Evolutionary conservation across 805 yeast species (phyloP), one percentile per base, ranked within the genome.

Genomic region (Myxozyma sirexii): DNA sequence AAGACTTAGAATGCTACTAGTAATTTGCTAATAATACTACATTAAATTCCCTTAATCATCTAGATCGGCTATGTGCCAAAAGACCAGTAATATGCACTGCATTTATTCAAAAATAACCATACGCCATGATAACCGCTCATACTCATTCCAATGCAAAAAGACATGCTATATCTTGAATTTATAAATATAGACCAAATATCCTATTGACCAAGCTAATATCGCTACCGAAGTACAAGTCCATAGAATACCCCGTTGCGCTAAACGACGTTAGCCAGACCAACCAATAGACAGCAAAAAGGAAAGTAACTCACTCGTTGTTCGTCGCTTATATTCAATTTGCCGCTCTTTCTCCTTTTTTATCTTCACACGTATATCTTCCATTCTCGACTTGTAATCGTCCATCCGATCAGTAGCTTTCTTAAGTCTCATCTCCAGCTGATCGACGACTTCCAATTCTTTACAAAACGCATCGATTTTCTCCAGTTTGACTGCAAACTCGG

Each of bases 381-480:
- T n/a, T 12, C 59, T 10, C 12, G 38, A 19, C 33, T 45, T 46
- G 41, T 49, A 59, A 24, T 54, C 49, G 10, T 47, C 55, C n/a
- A 59, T 48, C 26, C 52, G 27, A 24, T 23, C 53, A 4, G 54
- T 39, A 24, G 57, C 58, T 13, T 19, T 29, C 45, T 39, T 26
- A 19, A 59, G 37, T n/a, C 62, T 23, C 29, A 12, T n/a, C 53
- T 59, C 59, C n/a, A 59, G 41, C 31, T 23, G 37, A 19, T 35
- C 53, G 10, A 59, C 52, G 3, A 33, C 54, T 8, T 21, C 47
- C 41, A 59, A 37, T 52, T 59, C 62, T 13, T 31, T 31, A 15
- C 48, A 10, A 26, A 59, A 59, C 26, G 47, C 44, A 21, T 48
- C 58, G n/a, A 59, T 54, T 19, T 54, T 54, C 12, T 52, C 54